These are phyloP conservation scores for Pichia occidentalis DNA, from an alignment of 805 yeast genomes.

Conservation along the genomic window DNA sequence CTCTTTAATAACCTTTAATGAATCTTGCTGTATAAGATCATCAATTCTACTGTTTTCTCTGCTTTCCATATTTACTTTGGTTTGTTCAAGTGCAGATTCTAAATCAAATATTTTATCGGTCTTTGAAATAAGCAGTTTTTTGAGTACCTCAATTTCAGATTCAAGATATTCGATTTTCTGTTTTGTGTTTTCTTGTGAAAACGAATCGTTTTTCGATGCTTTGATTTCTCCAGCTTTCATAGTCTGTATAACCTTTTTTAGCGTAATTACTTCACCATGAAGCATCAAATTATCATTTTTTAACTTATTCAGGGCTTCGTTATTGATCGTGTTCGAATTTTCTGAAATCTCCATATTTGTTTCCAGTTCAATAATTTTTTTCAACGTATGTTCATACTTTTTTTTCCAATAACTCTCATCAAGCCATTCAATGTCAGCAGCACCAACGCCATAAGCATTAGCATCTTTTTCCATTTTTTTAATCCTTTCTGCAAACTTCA, in stretches of 20 bases:
- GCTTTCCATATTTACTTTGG: neutral
- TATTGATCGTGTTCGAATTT: too few relatives aligned
- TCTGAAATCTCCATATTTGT: constrained; percentile 4
- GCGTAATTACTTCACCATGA: too few relatives aligned
- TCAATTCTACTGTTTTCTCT: neutral
- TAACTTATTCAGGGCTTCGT: too few relatives aligned
- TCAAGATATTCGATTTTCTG: constrained; percentile 1
- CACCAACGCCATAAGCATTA: neutral
- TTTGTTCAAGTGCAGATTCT: constrained; percentile 1
- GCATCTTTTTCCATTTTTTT: constrained; percentile 30
- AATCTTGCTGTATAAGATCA: neutral
- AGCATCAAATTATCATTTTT: too few relatives aligned
- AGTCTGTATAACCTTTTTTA: too few relatives aligned
- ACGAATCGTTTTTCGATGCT: too few relatives aligned
- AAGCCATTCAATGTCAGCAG: neutral
- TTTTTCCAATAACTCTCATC: constrained; percentile 3
- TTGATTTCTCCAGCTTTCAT: too few relatives aligned
- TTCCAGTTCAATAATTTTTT: constrained; percentile 9
- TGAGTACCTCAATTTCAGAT: constrained; percentile 7
- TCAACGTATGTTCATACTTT: constrained; percentile 7
- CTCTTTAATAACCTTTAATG: neutral
- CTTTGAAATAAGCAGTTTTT: constrained; percentile 9
- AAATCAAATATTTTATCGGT: constrained; percentile 9
- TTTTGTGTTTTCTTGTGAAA: neutral
- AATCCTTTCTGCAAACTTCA: constrained; percentile 71